Evolutionary conservation across 2,329 filamentous ascomycete genomes (phyloP).

Genomic region (Pestalotiopsis sp.): DNA sequence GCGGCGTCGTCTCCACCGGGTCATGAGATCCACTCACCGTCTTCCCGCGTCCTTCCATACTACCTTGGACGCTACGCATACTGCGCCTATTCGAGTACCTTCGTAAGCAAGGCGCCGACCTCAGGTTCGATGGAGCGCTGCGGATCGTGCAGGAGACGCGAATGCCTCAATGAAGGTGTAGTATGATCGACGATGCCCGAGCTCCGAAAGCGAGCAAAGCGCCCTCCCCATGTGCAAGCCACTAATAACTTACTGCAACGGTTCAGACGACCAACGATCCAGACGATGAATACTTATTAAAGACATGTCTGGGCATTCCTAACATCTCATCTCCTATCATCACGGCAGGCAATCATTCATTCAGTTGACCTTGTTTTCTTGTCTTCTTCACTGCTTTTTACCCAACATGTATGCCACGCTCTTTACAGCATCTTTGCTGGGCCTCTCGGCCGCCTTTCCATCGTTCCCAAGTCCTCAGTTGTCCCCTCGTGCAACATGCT

Average conservation of each 20-base stretch:
- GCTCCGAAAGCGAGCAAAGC: neutral
- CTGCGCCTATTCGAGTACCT: neutral
- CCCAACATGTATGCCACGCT: slow-evolving; percentile 5
- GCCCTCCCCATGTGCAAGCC: neutral
- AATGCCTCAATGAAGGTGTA: slow-evolving; percentile 1
- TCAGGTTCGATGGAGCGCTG: neutral
- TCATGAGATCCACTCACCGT: neutral
- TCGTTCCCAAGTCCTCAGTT: slow-evolving; percentile 2
- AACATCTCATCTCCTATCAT: neutral
- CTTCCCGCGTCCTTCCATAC: neutral
- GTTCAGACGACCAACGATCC: neutral
- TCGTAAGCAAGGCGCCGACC: neutral
- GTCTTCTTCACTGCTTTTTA: neutral
- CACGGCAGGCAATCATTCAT: neutral
- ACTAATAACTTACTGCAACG: neutral
- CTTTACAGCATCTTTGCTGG: slow-evolving; percentile 11
- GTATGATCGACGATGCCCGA: neutral
- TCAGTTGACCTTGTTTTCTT: neutral
- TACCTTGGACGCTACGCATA: neutral
- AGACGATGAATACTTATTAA: neutral
- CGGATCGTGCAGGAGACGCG: neutral
- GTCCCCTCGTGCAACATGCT: slow-evolving; percentile 6
- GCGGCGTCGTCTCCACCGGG: neutral
- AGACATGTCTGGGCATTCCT: neutral
- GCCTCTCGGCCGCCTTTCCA: slow-evolving; percentile 7